phyloP scores from a whole-genome alignment of 2,329 filamentous ascomycete genomes.

The Pezicula carpinea region DNA sequence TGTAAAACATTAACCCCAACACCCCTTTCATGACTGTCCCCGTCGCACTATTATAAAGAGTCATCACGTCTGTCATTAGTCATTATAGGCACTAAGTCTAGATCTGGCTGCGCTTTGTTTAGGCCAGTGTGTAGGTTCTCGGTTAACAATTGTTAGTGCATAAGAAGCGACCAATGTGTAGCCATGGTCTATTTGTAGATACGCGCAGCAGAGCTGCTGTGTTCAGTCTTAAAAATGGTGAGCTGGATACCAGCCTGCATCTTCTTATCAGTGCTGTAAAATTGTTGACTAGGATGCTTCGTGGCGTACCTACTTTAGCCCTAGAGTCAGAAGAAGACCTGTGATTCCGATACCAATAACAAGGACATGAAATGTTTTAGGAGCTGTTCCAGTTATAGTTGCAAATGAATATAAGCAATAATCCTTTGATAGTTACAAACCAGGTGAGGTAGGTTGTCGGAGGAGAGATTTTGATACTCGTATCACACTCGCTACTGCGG shows the following conservation, averaged over 20 bases:
- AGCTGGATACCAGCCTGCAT: constrained; percentile 7
- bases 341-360: constrained; percentile 2
- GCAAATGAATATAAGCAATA: too few species aligned
- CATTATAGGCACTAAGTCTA: neutral
- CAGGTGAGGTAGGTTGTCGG: too few species aligned
- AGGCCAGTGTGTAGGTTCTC: constrained; percentile 6
- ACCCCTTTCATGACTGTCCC: neutral
- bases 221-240: constrained; percentile 13
- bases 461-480: too few species aligned
- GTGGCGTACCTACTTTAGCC: constrained; percentile 11
- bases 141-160: constrained; percentile 10
- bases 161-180: constrained; percentile 13
- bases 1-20: too few species aligned
- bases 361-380: neutral
- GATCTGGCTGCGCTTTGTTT: constrained; percentile 10
- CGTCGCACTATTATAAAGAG: neutral
- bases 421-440: too few species aligned
- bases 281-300: neutral
- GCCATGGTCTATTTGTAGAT: constrained; percentile 18
- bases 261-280: neutral
- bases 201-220: constrained; percentile 8
- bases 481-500: too few species aligned
- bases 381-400: neutral
- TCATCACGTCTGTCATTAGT: neutral
- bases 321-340: constrained; percentile 11